Evolutionary conservation across 2,329 filamentous ascomycete genomes (phyloP), one percentile per base, ranked within the genome.

Genomic region (Parastagonospora nodorum): DNA sequence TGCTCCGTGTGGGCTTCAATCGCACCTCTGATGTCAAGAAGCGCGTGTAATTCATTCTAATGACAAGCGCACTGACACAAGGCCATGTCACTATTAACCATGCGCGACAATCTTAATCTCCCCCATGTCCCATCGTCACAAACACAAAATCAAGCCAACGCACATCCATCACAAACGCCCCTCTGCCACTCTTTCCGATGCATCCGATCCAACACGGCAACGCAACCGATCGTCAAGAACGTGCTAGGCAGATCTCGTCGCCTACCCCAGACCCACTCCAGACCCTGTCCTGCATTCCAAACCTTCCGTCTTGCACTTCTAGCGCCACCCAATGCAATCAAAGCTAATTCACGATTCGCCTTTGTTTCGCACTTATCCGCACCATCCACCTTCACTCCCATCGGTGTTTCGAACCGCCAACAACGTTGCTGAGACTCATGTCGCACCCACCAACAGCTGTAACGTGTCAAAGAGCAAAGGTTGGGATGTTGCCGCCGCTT

Each of bases 1-100:
- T 72, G 29, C 44, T 59, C 27, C 57, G 68, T 7, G 47, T 72
- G 27, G 70, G 70, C 24, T 66, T 68, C 40, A 42, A 24, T 28
- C 33, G 19, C 19, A 3, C 19, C 19, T 24, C 50, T 10, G 27
- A 41, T 14, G 19, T 15, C 19, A 50, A 37, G 40, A 24, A 24
- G 19, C 19, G 19, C 3, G 3, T 24, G 5, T 24, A 24, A 24
- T 24, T 24, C 19, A 24, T 24, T 24, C 19, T 24, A 24, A 24
- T 24, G 19, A 24, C 19, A 24, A 24, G 19, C 19, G 19, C 19
- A 24, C 2, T n/a, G 7, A 30, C 33, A 15, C 16, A 46, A 16
- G 7, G 11, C 35, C 15, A 16, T 35, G 35, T 16, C 2, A 14
- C 15, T 35, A 5, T 8, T 12, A 2, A 35, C 7, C n/a, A 14